phyloP scores from a whole-genome alignment of 345 rosid genomes.

The Rubroshorea leprosula region DNA sequence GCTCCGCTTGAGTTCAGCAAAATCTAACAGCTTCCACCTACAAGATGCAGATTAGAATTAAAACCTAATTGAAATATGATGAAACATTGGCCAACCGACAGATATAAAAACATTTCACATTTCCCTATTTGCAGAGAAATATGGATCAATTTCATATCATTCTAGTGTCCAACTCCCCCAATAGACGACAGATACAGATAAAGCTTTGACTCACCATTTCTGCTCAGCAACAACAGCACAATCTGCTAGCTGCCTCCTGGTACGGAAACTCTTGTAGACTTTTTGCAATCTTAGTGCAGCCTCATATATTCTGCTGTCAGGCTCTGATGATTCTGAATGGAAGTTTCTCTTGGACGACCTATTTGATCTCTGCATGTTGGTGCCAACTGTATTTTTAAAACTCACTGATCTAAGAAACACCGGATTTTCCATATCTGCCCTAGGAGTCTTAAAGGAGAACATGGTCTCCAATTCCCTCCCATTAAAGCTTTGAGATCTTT shows the following conservation, averaged over 20 bases:
- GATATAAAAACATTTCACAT: slow-evolving; percentile 1
- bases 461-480: slow-evolving; percentile 22
- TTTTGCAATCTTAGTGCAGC: slow-evolving; percentile 86
- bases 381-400: slow-evolving; percentile 21
- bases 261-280: slow-evolving; percentile 88
- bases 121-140: neutral
- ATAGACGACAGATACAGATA: neutral
- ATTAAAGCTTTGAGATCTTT: slow-evolving; percentile 30
- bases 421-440: slow-evolving; percentile 26
- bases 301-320: slow-evolving; percentile 27
- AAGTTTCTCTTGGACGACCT: slow-evolving; percentile 13
- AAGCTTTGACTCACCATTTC: slow-evolving; percentile 87
- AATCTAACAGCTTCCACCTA: slow-evolving; percentile 92
- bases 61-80: neutral
- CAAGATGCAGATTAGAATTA: slow-evolving; percentile 11
- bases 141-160: neutral
- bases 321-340: neutral
- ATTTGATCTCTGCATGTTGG: slow-evolving; percentile 17
- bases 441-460: slow-evolving; percentile 22
- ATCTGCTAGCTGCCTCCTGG: slow-evolving; percentile 85
- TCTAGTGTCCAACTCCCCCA: neutral
- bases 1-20: slow-evolving; percentile 85
- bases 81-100: neutral
- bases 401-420: slow-evolving; percentile 21
- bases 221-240: slow-evolving; percentile 92